phyloP scores from a whole-genome alignment of 352 stramenopile genomes.

The Hyaloperonospora arabidopsidis region DNA sequence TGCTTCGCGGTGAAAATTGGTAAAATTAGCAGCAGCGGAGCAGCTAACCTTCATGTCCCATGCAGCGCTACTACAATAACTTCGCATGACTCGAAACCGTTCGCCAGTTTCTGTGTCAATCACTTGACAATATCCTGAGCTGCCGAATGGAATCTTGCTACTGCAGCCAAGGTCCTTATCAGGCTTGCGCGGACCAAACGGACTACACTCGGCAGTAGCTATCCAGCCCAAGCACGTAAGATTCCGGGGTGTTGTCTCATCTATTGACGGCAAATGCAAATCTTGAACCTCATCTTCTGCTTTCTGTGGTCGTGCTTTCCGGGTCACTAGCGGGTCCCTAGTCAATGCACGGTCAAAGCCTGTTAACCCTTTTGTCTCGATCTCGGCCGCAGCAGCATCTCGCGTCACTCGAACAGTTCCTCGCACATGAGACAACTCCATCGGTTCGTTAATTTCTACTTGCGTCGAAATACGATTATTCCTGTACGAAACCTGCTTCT shows the following conservation, averaged over 20 bases:
- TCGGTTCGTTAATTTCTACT: conserved; percentile 12
- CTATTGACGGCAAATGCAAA: conserved; percentile 27
- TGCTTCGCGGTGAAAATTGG: conserved; percentile 31
- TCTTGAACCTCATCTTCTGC: conserved; percentile 28
- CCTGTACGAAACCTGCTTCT: conserved; percentile 1
- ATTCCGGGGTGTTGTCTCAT: conserved; percentile 15
- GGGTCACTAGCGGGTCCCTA: conserved; percentile 6
- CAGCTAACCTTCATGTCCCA: conserved; percentile 37
- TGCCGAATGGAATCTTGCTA: conserved; percentile 18
- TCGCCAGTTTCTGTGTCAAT: conserved; percentile 27
- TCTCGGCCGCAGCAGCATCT: conserved; percentile 17
- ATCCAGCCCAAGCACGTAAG: conserved; percentile 27
- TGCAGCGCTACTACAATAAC: conserved; percentile 29
- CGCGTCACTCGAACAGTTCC: conserved; percentile 4
- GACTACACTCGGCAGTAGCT: conserved; percentile 21
- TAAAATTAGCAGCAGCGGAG: conserved; percentile 39
- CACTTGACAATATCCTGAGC: conserved; percentile 42
- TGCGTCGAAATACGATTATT: conserved; percentile 15
- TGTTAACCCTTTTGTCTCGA: conserved; percentile 9
- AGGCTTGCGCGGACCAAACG: conserved; percentile 20
- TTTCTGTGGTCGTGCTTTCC: conserved; percentile 12
- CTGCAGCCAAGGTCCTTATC: conserved; percentile 18
- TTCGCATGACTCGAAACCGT: conserved; percentile 33
- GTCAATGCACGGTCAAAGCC: conserved; percentile 2
- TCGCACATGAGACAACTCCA: too few relatives aligned